Conservation (phyloP, 768 basidiomycete genomes). For the Hericium rajendrae region DNA sequence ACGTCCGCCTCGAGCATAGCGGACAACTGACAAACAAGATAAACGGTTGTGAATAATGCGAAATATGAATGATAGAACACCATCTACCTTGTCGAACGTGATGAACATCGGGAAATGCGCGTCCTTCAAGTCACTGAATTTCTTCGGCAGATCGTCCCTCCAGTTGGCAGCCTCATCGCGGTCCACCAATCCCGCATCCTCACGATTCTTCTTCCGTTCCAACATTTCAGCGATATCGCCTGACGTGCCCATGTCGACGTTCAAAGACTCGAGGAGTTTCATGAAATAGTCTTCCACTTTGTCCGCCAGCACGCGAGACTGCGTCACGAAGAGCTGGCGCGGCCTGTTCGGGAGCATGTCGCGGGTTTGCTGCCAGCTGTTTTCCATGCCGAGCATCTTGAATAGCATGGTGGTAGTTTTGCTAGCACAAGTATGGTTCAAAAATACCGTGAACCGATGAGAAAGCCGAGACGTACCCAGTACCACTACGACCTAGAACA, state of each 20-base stretch:
- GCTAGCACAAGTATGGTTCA: conserved; percentile 25
- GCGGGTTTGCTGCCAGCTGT: conserved; percentile 34
- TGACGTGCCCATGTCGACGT: conserved; percentile 24
- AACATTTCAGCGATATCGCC: conserved; percentile 29
- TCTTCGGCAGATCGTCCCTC: conserved; percentile 38
- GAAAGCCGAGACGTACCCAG: conserved; percentile 37
- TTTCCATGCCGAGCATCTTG: conserved; percentile 63
- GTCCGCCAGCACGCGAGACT: conserved; percentile 53
- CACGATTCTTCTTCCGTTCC: conserved; percentile 8
- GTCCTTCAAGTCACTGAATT: conserved; percentile 47
- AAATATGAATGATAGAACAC: too few relatives aligned
- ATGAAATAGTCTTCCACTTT: conserved; percentile 61
- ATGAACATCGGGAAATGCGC: conserved; percentile 62
- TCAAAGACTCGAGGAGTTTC: conserved; percentile 38
- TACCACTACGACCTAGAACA: conserved; percentile 48
- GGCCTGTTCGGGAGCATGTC: conserved; percentile 30
- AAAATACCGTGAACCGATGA: not conserved
- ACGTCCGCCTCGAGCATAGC: too few relatives aligned
- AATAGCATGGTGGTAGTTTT: conserved; percentile 74
- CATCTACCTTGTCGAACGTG: conserved; percentile 51
- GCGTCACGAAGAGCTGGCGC: conserved; percentile 65
- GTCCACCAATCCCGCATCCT: conserved; percentile 22
- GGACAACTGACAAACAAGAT: too few relatives aligned
- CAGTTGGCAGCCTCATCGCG: conserved; percentile 33
- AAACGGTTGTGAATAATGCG: too few relatives aligned